Evolutionary conservation across 169 alveolate genomes (phyloP).

Genomic region (Plasmodium relictum): DNA sequence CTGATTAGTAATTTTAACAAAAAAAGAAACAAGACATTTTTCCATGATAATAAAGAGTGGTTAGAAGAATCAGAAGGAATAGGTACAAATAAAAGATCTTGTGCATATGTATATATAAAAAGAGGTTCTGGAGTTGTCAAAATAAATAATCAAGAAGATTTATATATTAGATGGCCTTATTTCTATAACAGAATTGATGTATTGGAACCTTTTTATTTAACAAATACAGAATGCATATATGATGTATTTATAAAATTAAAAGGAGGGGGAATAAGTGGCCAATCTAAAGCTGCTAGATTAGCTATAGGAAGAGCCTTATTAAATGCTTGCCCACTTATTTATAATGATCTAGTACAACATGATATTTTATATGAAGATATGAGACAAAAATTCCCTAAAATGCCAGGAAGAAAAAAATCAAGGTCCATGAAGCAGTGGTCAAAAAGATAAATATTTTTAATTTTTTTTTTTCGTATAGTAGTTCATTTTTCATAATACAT

Average conservation of each 20-base stretch:
- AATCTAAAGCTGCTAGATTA: slow-evolving; percentile 87
- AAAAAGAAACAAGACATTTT: slow-evolving; percentile 80
- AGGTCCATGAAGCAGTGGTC: slow-evolving; percentile 89
- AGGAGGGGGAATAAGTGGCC: slow-evolving; percentile 92
- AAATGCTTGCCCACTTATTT: slow-evolving; percentile 84
- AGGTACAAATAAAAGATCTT: slow-evolving; percentile 89
- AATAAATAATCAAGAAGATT: slow-evolving; percentile 88
- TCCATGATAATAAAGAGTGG: slow-evolving; percentile 86
- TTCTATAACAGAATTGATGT: slow-evolving; percentile 90
- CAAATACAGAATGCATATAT: slow-evolving; percentile 87
- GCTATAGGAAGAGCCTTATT: slow-evolving; percentile 90
- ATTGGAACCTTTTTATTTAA: slow-evolving; percentile 86
- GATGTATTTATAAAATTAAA: slow-evolving; percentile 86
- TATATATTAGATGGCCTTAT: slow-evolving; percentile 89
- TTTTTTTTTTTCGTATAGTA: no score
- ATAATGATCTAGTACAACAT: slow-evolving; percentile 80
- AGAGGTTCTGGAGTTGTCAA: slow-evolving; percentile 87
- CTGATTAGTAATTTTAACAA: slow-evolving; percentile 43
- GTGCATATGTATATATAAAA: slow-evolving; percentile 84
- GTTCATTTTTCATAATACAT: background rate
- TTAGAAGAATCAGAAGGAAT: slow-evolving; percentile 84
- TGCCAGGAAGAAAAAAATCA: slow-evolving; percentile 91
- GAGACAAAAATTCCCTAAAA: slow-evolving; percentile 90
- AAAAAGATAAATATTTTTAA: slow-evolving; percentile 77
- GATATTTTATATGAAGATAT: slow-evolving; percentile 88